A percentile compares a stretch with the other conserved stretches of the same genome.
phyloP scores from a whole-genome alignment of 352 stramenopile species.

The Globisporangium perplexum region DNA sequence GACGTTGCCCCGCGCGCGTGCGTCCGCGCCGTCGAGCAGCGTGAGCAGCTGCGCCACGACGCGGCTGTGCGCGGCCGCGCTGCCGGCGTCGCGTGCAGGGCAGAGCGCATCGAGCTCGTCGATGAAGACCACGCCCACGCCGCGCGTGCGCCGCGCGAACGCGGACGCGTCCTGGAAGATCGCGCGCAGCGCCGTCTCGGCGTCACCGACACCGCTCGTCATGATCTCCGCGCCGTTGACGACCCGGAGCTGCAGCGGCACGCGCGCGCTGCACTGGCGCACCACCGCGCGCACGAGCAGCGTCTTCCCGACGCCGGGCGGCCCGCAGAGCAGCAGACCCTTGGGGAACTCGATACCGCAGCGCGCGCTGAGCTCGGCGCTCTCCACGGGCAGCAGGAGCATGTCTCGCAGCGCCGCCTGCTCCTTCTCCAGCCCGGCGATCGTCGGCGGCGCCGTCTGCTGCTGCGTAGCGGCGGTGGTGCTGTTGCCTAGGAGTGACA shows the following conservation, averaged over 20 bases:
- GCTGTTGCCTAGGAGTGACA: background rate
- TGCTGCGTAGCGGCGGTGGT: background rate
- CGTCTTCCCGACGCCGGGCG: constrained; percentile 79
- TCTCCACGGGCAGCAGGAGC: constrained; percentile 53
- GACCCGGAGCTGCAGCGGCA: constrained; percentile 48
- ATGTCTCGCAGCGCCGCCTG: constrained; percentile 54
- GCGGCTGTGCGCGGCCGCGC: constrained; percentile 43
- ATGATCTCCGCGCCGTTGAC: constrained; percentile 84
- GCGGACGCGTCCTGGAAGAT: constrained; percentile 45
- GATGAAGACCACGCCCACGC: constrained; percentile 89
- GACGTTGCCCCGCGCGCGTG: constrained; percentile 69
- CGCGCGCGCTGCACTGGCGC: constrained; percentile 38
- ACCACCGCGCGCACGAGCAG: constrained; percentile 69
- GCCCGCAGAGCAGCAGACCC: constrained; percentile 63
- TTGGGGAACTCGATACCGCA: constrained; percentile 61
- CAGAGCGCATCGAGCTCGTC: constrained; percentile 96
- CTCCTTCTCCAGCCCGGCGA: constrained; percentile 70
- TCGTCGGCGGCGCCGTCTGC: constrained; percentile 8
- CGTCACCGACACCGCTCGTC: constrained; percentile 63
- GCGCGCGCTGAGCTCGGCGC: constrained; percentile 21
- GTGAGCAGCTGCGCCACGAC: constrained; percentile 95
- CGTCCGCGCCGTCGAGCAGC: constrained; percentile 91
- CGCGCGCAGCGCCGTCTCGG: constrained; percentile 48
- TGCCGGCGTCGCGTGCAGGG: constrained; percentile 80
- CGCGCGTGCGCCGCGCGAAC: constrained; percentile 20